Conservation (phyloP, 2,329 filamentous ascomycete genomes). For the Colletotrichum limetticola region DNA sequence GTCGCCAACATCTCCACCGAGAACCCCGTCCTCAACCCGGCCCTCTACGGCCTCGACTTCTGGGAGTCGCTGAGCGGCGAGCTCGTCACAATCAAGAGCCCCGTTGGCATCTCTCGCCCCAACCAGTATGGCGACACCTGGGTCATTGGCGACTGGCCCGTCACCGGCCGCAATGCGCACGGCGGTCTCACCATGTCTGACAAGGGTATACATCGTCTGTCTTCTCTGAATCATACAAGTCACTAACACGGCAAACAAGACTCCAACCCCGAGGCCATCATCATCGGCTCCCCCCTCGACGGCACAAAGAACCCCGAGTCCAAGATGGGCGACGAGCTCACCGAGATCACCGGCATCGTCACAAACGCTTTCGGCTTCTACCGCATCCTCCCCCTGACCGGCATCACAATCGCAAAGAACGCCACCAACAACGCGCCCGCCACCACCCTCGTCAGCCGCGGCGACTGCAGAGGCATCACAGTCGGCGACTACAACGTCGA, state of each 20-base stretch:
- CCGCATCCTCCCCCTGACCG: constrained; percentile 72
- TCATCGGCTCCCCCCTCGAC: constrained; percentile 73
- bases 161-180: constrained; percentile 70
- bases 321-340: constrained; percentile 72
- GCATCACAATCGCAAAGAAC: constrained; percentile 59
- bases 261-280: constrained; percentile 76
- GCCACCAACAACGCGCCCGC: constrained; percentile 59
- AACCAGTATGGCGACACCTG: constrained; percentile 76
- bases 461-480: constrained; percentile 70
- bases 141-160: constrained; percentile 73
- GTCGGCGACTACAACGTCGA: constrained; percentile 77
- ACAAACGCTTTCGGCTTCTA: constrained; percentile 76
- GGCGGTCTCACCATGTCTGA: constrained; percentile 73
- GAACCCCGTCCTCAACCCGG: constrained; percentile 71
- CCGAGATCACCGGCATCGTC: constrained; percentile 76
- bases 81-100: constrained; percentile 70
- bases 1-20: constrained; percentile 63
- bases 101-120: constrained; percentile 67
- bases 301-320: constrained; percentile 70
- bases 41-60: constrained; percentile 75
- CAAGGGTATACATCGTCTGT: constrained; percentile 51
- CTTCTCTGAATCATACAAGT: neutral
- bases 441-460: constrained; percentile 63
- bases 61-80: constrained; percentile 78
- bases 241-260: constrained; percentile 51